Evolutionary conservation across 106 monocot genomes (phyloP).

Genomic region (Cymbidium sinense): DNA sequence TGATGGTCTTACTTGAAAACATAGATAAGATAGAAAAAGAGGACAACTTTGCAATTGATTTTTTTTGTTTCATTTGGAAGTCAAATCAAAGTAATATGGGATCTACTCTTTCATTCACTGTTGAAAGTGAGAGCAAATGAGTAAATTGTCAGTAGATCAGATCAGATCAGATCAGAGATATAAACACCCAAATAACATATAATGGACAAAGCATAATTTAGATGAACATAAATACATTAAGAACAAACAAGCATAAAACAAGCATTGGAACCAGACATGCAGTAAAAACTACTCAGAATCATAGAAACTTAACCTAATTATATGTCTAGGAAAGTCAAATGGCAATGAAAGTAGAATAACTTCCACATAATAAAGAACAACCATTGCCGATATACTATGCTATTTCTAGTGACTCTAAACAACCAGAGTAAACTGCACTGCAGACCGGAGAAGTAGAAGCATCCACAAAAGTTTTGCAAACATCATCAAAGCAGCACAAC

Average conservation of each 20-base stretch:
- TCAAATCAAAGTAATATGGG: too few relatives aligned
- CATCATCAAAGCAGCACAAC: constrained; percentile 51
- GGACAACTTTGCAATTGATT: too few relatives aligned
- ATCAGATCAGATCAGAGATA: too few relatives aligned
- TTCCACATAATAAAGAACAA: not conserved
- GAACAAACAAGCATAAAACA: not conserved
- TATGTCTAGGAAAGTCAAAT: not conserved
- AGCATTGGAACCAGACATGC: not conserved
- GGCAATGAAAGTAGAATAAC: not conserved
- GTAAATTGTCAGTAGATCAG: too few relatives aligned
- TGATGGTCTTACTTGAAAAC: too few relatives aligned
- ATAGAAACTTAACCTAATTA: not conserved
- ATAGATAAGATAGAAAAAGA: too few relatives aligned
- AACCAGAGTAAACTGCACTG: constrained; percentile 10
- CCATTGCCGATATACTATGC: constrained; percentile 11
- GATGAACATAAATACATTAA: too few relatives aligned
- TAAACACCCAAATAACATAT: too few relatives aligned
- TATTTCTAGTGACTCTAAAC: constrained; percentile 2
- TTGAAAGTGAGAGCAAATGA: too few relatives aligned
- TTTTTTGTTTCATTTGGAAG: too few relatives aligned
- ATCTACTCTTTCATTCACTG: too few relatives aligned
- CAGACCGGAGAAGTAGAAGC: constrained; percentile 14
- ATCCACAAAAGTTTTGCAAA: constrained; percentile 35
- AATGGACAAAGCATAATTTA: too few relatives aligned
- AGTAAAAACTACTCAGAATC: not conserved